These are phyloP conservation scores for Taphrina pruni DNA, from an alignment of 1,139 yeast species.

Conservation along the genomic window DNA sequence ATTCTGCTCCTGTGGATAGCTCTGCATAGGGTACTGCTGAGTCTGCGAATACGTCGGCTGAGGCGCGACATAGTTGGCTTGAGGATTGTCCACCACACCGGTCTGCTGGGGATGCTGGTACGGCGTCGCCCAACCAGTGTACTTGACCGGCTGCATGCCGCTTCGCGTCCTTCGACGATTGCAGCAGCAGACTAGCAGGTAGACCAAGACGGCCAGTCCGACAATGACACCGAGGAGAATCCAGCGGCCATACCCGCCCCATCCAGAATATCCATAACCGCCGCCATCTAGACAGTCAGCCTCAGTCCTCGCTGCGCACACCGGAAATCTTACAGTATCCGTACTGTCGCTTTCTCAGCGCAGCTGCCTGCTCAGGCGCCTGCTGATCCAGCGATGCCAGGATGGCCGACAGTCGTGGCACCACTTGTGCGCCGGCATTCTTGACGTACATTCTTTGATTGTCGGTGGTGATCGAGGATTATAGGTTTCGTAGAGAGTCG, in stretches of 20 bases:
- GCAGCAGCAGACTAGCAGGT: conserved; percentile 35
- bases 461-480: neutral
- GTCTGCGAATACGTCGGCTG: conserved; percentile 19
- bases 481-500: too few relatives aligned
- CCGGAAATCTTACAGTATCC: conserved; percentile 4
- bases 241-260: conserved; percentile 38
- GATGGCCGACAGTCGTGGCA: conserved; percentile 13
- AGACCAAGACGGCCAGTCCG: conserved; percentile 33
- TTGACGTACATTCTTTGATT: neutral
- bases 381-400: conserved; percentile 6
- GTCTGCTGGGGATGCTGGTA: conserved; percentile 34
- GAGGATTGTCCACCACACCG: conserved; percentile 18
- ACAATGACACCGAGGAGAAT: conserved; percentile 36
- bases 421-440: conserved; percentile 5
- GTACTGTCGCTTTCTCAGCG: conserved; percentile 15
- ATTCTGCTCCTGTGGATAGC: conserved; percentile 3
- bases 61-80: conserved; percentile 8
- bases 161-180: conserved; percentile 23
- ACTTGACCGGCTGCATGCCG: conserved; percentile 38
- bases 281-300: neutral
- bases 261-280: conserved; percentile 18
- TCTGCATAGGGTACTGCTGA: conserved; percentile 23
- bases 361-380: neutral
- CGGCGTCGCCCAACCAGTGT: conserved; percentile 43
- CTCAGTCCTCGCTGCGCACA: too few relatives aligned